Evolutionary conservation across 2,329 filamentous ascomycete species (phyloP).

Genomic region (Neonectria ditissima): DNA sequence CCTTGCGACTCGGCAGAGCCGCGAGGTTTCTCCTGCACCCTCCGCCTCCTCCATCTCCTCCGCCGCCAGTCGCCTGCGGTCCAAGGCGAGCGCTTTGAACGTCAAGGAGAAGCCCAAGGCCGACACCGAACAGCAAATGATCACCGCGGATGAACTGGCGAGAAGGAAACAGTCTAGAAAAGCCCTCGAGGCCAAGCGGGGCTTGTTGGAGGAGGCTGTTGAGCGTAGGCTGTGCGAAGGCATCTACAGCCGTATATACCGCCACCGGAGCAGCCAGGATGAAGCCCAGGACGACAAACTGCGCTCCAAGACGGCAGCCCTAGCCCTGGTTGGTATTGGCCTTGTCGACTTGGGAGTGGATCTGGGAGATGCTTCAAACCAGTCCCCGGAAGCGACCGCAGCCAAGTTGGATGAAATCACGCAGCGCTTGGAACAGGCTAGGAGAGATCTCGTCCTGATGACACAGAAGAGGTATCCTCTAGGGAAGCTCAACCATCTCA

Average conservation of each 20-base stretch:
- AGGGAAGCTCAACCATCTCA: conserved; percentile 90
- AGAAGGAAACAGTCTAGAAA: conserved; percentile 83
- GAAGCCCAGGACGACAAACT: conserved; percentile 95
- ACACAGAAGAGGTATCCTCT: conserved; percentile 87
- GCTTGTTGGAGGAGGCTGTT: conserved; percentile 87
- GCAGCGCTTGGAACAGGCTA: conserved; percentile 77
- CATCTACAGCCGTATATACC: conserved; percentile 89
- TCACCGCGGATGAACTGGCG: conserved; percentile 86
- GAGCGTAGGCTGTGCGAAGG: conserved; percentile 87
- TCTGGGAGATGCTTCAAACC: conserved; percentile 67
- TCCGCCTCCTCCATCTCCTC: conserved; percentile 67
- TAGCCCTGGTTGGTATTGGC: conserved; percentile 92
- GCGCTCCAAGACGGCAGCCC: conserved; percentile 90
- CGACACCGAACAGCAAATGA: conserved; percentile 80
- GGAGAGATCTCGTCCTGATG: conserved; percentile 80
- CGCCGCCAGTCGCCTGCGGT: conserved; percentile 66
- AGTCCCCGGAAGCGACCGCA: conserved; percentile 67
- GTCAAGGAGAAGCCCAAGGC: conserved; percentile 63
- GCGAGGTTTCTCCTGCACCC: conserved; percentile 70
- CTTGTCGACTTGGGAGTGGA: conserved; percentile 86
- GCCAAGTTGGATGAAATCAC: conserved; percentile 76
- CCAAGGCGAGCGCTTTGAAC: conserved; percentile 66
- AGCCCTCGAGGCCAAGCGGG: conserved; percentile 80
- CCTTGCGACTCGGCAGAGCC: conserved; percentile 79
- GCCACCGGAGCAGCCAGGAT: conserved; percentile 90